A percentile compares a stretch with the other conserved stretches of the same genome.
phyloP scores from a whole-genome alignment of 2,329 filamentous ascomycete genomes.

The Thielaviopsis euricoi region DNA sequence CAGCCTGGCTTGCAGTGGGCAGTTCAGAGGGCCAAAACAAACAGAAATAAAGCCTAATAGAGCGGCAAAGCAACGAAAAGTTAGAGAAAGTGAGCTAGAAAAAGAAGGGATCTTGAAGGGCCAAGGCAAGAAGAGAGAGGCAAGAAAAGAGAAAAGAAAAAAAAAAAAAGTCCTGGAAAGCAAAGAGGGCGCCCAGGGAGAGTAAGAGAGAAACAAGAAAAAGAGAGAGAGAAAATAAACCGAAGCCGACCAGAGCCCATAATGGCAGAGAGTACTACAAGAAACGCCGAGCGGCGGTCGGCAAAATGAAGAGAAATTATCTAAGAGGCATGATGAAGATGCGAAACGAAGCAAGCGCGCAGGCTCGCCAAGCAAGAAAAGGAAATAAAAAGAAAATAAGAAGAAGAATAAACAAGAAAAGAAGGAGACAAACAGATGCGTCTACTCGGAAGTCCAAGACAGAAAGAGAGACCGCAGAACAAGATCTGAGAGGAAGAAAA shows the following conservation, averaged over 20 bases:
- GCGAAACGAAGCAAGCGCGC: neutral
- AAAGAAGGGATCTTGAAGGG: constrained; percentile 12
- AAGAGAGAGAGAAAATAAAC: constrained; percentile 4
- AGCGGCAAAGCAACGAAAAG: constrained; percentile 22
- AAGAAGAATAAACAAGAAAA: constrained; percentile 3
- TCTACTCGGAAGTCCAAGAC: neutral
- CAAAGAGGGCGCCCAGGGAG: neutral
- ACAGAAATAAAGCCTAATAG: constrained; percentile 25
- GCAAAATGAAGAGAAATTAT: neutral
- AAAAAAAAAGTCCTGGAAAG: constrained; percentile 8
- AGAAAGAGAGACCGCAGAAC: neutral
- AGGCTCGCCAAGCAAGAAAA: constrained; percentile 2
- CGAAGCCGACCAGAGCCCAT: neutral
- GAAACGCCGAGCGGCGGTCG: neutral
- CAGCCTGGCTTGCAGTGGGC: constrained; percentile 12
- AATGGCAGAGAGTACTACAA: neutral
- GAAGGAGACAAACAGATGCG: neutral
- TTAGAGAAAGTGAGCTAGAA: constrained; percentile 36
- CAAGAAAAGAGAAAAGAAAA: neutral
- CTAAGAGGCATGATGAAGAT: neutral
- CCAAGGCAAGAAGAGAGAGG: constrained; percentile 1
- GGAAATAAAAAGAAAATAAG: neutral
- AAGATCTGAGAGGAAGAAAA: neutral
- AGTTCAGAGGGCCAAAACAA: constrained; percentile 15
- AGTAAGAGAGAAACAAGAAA: constrained; percentile 5